Percentiles rank a stretch among this genome's conserved stretches.
These are phyloP conservation scores for Pseudogymnoascus sp. DNA, from an alignment of 2,329 filamentous ascomycete species.

Conservation along the genomic window DNA sequence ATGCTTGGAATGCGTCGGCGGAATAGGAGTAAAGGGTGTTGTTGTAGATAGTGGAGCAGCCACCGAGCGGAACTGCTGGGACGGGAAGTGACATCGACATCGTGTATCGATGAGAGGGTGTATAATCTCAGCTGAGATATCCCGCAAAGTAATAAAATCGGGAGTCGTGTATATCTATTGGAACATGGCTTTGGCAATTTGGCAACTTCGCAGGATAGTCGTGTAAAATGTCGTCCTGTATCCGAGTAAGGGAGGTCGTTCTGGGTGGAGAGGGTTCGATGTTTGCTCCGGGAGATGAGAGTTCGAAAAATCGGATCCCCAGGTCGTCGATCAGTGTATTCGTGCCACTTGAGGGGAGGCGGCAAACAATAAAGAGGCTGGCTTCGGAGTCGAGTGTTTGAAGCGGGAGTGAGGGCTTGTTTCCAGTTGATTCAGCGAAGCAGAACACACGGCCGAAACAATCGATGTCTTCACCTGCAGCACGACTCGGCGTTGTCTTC, in stretches of 20 bases:
- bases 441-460: conserved; percentile 2
- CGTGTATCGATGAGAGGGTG: neutral
- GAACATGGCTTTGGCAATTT: conserved; percentile 6
- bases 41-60: conserved; percentile 76
- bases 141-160: neutral
- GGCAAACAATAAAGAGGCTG: conserved; percentile 4
- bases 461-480: neutral
- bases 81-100: conserved; percentile 47
- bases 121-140: conserved; percentile 5
- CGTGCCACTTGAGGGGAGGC: neutral
- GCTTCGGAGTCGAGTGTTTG: conserved; percentile 1
- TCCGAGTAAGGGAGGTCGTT: neutral
- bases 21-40: conserved; percentile 83
- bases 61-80: conserved; percentile 64
- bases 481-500: neutral
- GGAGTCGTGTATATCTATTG: conserved; percentile 1
- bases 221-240: neutral
- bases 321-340: neutral
- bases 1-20: conserved; percentile 64
- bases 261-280: neutral
- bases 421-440: conserved; percentile 4
- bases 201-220: conserved; percentile 4
- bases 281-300: neutral
- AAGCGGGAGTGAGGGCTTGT: neutral
- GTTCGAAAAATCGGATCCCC: conserved; percentile 3